Evolutionary conservation across 257 asterid genomes (phyloP).

Genomic region (Sherardia arvensis): DNA sequence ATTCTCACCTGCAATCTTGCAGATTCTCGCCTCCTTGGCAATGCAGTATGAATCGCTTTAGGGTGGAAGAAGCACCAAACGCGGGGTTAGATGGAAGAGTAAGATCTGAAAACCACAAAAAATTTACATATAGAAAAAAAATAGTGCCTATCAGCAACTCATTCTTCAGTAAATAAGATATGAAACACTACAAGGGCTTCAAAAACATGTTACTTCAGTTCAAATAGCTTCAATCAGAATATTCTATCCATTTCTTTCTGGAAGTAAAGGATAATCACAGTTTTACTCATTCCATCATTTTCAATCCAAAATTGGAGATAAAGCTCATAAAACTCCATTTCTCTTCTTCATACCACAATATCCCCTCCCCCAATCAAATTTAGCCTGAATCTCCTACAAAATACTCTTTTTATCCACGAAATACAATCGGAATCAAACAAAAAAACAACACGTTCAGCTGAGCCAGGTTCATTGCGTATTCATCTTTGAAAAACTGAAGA

Average conservation of each 20-base stretch:
- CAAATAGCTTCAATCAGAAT: neutral
- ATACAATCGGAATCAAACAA: neutral
- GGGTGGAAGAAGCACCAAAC: conserved; percentile 20
- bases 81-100: conserved; percentile 19
- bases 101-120: conserved; percentile 25
- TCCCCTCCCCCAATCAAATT: neutral
- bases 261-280: neutral
- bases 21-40: conserved; percentile 26
- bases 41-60: conserved; percentile 15
- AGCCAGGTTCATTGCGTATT: neutral
- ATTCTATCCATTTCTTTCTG: neutral
- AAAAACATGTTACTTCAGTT: neutral
- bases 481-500: neutral
- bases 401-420: neutral
- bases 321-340: neutral
- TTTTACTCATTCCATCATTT: neutral
- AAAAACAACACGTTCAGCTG: neutral
- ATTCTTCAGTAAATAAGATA: neutral
- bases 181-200: neutral
- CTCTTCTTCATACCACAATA: neutral
- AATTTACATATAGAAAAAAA: neutral
- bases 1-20: conserved; percentile 34
- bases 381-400: neutral
- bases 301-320: neutral
- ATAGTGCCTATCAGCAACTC: neutral